phyloP scores from a whole-genome alignment of 202 grass and related monocot species.

The Panicum virgatum region DNA sequence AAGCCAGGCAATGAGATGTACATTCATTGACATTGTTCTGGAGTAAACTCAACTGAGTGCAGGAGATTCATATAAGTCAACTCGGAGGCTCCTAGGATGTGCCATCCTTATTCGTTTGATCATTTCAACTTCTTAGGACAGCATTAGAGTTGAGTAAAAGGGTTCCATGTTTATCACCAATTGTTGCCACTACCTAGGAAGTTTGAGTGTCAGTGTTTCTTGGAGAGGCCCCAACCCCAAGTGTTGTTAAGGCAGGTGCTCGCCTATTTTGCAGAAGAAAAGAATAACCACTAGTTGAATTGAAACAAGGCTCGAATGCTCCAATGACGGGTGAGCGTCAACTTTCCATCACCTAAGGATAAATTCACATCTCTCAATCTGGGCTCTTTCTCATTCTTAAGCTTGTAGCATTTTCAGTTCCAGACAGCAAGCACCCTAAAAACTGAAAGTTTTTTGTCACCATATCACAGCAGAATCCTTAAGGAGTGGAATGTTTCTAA shows the following conservation, averaged over 20 bases:
- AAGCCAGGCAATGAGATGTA: neutral
- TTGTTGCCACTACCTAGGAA: neutral
- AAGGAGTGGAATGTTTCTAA: too few species aligned
- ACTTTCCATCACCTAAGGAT: neutral
- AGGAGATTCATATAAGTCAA: neutral
- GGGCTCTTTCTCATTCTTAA: neutral
- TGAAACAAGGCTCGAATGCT: neutral
- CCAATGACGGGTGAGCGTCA: neutral
- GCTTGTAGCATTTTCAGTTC: neutral
- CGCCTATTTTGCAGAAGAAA: neutral
- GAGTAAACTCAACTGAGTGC: neutral
- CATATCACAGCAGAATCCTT: neutral
- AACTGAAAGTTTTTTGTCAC: neutral
- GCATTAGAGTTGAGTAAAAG: neutral
- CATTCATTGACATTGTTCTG: neutral
- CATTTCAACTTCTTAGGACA: neutral
- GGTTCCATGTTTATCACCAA: constrained; percentile 7
- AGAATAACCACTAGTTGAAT: neutral
- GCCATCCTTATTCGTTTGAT: neutral
- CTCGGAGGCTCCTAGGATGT: neutral
- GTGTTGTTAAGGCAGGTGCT: neutral
- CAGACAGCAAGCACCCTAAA: neutral
- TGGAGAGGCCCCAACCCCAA: neutral
- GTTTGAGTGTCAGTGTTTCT: neutral
- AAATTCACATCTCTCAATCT: neutral